Percentiles rank a stretch among this genome's conserved stretches.
Conservation (phyloP, 2,329 filamentous ascomycete species). For the Cercospora sp. region DNA sequence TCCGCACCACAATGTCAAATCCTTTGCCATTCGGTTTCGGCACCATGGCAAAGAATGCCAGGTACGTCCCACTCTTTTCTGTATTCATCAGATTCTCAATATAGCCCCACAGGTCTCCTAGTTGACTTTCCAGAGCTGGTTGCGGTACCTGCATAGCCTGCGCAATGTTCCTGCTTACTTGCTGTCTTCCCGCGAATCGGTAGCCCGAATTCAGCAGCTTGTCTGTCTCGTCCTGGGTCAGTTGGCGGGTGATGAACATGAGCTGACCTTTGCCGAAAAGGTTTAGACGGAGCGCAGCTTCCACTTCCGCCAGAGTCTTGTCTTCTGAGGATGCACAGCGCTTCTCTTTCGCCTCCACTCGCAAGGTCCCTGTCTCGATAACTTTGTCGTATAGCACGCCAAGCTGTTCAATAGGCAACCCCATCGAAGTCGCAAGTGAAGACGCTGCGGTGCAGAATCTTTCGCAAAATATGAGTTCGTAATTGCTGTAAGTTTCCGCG, state of each 20-base stretch:
- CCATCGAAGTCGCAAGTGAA: conserved; percentile 67
- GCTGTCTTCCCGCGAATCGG: conserved; percentile 70
- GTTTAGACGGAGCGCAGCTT: conserved; percentile 41
- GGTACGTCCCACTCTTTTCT: conserved; percentile 45
- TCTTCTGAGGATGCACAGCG: conserved; percentile 18
- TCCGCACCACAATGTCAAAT: conserved; percentile 49
- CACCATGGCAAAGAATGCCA: conserved; percentile 41
- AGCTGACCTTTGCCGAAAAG: conserved; percentile 71
- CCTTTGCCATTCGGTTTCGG: conserved; percentile 38
- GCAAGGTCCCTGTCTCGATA: conserved; percentile 39
- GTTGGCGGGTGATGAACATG: conserved; percentile 72
- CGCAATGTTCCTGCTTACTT: conserved; percentile 69
- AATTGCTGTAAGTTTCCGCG: conserved; percentile 64
- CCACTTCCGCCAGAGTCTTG: conserved; percentile 39
- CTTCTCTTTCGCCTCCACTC: conserved; percentile 26
- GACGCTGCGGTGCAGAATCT: conserved; percentile 79
- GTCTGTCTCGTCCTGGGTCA: conserved; percentile 61
- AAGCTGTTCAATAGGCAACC: conserved; percentile 38
- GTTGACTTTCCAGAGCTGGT: conserved; percentile 59
- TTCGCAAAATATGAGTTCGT: conserved; percentile 76
- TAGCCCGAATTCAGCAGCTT: conserved; percentile 71
- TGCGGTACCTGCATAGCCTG: conserved; percentile 72
- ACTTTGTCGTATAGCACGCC: conserved; percentile 43
- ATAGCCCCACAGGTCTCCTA: conserved; percentile 66
- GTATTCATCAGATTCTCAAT: conserved; percentile 44